Percentiles rank a stretch among this genome's conserved stretches.
Evolutionary conservation across 768 basidiomycete species (phyloP).

Genomic region (Cantharellus cinnabarinus): DNA sequence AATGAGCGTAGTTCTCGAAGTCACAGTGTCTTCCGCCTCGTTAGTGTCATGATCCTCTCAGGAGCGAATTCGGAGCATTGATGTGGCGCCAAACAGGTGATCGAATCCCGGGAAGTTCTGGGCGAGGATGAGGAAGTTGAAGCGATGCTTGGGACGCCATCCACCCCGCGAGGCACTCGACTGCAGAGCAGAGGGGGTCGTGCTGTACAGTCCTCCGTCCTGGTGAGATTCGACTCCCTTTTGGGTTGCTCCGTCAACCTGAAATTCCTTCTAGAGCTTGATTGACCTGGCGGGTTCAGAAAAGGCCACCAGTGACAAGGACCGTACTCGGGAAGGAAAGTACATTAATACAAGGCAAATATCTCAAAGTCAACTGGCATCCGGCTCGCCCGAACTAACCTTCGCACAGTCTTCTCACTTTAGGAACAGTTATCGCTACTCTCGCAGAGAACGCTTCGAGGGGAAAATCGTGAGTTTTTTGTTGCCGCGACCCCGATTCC

Average conservation of each 20-base stretch:
- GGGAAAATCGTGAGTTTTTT: slow-evolving; percentile 35
- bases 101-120: slow-evolving; percentile 64
- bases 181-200: slow-evolving; percentile 61
- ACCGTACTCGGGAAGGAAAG: slow-evolving; percentile 86
- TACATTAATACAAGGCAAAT: slow-evolving; percentile 59
- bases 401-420: slow-evolving; percentile 51
- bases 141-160: slow-evolving; percentile 14
- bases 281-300: slow-evolving; percentile 96
- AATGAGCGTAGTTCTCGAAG: slow-evolving; percentile 87
- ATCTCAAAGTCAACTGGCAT: background rate
- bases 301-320: slow-evolving; percentile 87
- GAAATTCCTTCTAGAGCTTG: slow-evolving; percentile 36
- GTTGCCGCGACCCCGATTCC: background rate
- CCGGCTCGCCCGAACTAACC: background rate
- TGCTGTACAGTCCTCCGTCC: slow-evolving; percentile 56
- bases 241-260: slow-evolving; percentile 1
- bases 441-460: slow-evolving; percentile 70
- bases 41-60: slow-evolving; percentile 17
- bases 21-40: slow-evolving; percentile 85
- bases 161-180: slow-evolving; percentile 37
- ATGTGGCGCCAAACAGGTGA: slow-evolving; percentile 15
- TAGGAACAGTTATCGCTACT: slow-evolving; percentile 83
- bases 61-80: background rate
- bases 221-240: slow-evolving; percentile 24
- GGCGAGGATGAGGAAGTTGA: background rate